Evolutionary conservation across 129 eudicot species (phyloP), one percentile per base, ranked within the genome.

Genomic region (Silybum marianum): DNA sequence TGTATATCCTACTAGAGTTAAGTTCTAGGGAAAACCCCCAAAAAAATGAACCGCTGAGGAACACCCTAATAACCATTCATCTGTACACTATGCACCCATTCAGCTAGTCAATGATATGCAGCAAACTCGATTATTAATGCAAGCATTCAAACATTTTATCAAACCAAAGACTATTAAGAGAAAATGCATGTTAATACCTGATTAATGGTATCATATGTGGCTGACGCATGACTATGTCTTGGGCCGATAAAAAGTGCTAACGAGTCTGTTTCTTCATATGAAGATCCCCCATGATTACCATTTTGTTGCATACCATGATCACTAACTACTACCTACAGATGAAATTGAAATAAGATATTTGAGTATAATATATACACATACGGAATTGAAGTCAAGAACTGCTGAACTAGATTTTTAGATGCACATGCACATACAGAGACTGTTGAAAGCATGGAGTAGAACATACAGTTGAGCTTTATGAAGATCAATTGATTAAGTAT

Each of bases 201-300:
- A 82, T 76, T 83, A 78, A 90, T 86, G 69, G 88, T 78, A 63
- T 78, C 83, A 71, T 69, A 46, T 74, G 83, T 78, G 82, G 85
- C 69, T 74, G 88, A 79, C 48, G 84, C 65, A 84, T 72, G 38
- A 75, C 74, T 83, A 51, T 70, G 80, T 84, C 81, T 78, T 9
- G 77, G 85, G 74, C 94, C 90, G 81, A 92, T 77, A 87, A 95
- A 90, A 78, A 95, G 93, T 34, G 90, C 92, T 78, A 95, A 87
- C 26, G 99, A 88, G 84, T 95, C 99, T 34, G 94, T 89, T 84
- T 95, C 99, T 88, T 95, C 99, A 72, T 71, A 91, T 71, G 97
- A 90, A 68, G 99, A 93, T 6, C 99, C 99, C 63, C 99, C 97
- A 81, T 95, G 99, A 84, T 95, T 95, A 70, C 99, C 99, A 82